Evolutionary conservation across 2,329 filamentous ascomycete species (phyloP).

Genomic region (Periconia digitata): DNA sequence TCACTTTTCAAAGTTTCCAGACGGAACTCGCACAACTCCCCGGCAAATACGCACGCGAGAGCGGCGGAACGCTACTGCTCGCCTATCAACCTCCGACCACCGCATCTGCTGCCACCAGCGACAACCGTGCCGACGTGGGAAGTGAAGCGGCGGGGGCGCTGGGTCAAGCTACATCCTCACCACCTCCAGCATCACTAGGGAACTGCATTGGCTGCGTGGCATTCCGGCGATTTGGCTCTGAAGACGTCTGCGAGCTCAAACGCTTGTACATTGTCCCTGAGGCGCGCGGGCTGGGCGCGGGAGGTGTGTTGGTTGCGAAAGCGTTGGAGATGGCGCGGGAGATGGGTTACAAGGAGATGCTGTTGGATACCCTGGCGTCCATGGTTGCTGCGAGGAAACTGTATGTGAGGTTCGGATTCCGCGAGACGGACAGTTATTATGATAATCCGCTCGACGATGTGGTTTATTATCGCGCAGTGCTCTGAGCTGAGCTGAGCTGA

Average conservation of each 20-base stretch:
- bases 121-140: not conserved
- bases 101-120: not conserved
- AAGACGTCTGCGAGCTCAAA: constrained; percentile 57
- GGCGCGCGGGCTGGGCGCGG: constrained; percentile 54
- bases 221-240: constrained; percentile 44
- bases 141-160: not conserved
- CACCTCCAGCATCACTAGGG: not conserved
- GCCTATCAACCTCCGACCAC: constrained; percentile 31
- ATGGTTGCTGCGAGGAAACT: constrained; percentile 56
- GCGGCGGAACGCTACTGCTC: constrained; percentile 53
- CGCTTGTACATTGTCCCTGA: constrained; percentile 55
- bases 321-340: constrained; percentile 50
- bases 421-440: constrained; percentile 57
- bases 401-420: constrained; percentile 56
- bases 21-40: constrained; percentile 56
- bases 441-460: constrained; percentile 57
- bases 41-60: constrained; percentile 53
- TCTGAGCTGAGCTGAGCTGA: too few relatives aligned
- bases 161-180: not conserved
- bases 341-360: constrained; percentile 55
- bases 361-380: constrained; percentile 57
- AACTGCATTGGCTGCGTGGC: constrained; percentile 54
- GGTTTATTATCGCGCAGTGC: constrained; percentile 51
- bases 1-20: constrained; percentile 59
- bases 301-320: constrained; percentile 49